phyloP scores from a whole-genome alignment of 306 rosid species.

The Glycine latifolia region DNA sequence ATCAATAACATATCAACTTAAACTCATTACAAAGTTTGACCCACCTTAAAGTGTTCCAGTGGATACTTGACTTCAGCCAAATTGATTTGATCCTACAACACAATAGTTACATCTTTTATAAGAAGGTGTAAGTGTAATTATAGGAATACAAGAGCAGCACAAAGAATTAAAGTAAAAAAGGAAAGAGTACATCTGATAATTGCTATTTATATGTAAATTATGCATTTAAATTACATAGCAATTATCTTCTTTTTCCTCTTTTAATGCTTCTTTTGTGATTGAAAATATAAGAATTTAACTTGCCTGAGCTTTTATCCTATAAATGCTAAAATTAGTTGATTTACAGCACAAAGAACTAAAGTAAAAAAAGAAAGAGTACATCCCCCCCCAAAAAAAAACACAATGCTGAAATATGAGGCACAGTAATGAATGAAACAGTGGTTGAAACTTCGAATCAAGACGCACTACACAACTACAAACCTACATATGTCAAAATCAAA shows the following conservation, averaged over 20 bases:
- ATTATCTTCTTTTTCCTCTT: no score
- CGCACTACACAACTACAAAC: slow-evolving; percentile 6
- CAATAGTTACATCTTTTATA: slow-evolving; percentile 42
- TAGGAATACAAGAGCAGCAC: slow-evolving; percentile 37
- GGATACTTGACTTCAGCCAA: slow-evolving; percentile 85
- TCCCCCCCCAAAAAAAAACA: not conserved
- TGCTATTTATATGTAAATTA: no score
- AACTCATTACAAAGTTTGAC: slow-evolving; percentile 30
- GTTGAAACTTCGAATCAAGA: slow-evolving; percentile 33
- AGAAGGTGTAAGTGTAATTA: slow-evolving; percentile 25
- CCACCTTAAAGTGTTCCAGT: slow-evolving; percentile 83
- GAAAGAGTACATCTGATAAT: not conserved
- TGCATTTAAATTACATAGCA: no score
- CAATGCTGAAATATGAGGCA: not conserved
- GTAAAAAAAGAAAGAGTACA: not conserved
- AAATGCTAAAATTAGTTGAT: no score
- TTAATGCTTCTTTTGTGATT: no score
- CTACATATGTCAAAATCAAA: slow-evolving; percentile 34
- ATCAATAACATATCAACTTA: slow-evolving; percentile 38
- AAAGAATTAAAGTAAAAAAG: slow-evolving; percentile 29
- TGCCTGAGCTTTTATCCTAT: no score
- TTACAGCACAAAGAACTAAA: slow-evolving; percentile 43
- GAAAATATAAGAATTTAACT: no score
- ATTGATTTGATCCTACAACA: slow-evolving; percentile 87
- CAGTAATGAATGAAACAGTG: slow-evolving; percentile 27